Percentiles rank a stretch among this genome's conserved stretches.
Evolutionary conservation across 2,329 filamentous ascomycete genomes (phyloP).

Genomic region (Corinectria fuckeliana): DNA sequence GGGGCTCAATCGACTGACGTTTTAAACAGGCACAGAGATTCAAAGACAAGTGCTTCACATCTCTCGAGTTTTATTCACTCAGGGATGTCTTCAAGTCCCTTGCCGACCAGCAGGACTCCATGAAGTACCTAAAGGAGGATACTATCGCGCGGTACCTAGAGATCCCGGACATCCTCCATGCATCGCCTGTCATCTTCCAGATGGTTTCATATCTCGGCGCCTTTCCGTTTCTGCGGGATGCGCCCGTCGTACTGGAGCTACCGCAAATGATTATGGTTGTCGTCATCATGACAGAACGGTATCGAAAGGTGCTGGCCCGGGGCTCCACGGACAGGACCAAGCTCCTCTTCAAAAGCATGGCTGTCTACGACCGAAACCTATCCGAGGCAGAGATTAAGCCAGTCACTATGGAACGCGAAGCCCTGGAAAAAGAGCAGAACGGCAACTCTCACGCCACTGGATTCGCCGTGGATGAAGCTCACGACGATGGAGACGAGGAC

Average conservation of each 20-base stretch:
- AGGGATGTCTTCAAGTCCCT: slow-evolving; percentile 75
- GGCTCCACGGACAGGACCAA: slow-evolving; percentile 65
- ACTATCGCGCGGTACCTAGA: slow-evolving; percentile 76
- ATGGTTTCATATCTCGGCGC: slow-evolving; percentile 75
- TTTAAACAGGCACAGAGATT: slow-evolving; percentile 63
- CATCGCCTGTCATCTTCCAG: slow-evolving; percentile 73
- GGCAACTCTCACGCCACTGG: slow-evolving; percentile 42
- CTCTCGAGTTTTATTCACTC: slow-evolving; percentile 75
- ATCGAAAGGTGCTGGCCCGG: slow-evolving; percentile 66
- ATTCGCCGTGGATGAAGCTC: slow-evolving; percentile 55
- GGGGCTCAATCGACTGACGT: slow-evolving; percentile 15
- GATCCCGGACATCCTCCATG: slow-evolving; percentile 72
- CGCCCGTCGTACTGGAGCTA: slow-evolving; percentile 72
- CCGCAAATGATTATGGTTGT: slow-evolving; percentile 76
- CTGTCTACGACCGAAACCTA: slow-evolving; percentile 70
- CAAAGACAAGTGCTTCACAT: slow-evolving; percentile 72
- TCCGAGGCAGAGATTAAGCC: slow-evolving; percentile 36
- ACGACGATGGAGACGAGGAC: slow-evolving; percentile 52
- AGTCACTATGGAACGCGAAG: neutral
- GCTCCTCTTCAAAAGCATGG: slow-evolving; percentile 73
- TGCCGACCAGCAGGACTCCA: slow-evolving; percentile 66
- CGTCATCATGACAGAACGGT: slow-evolving; percentile 74
- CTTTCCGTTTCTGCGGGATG: slow-evolving; percentile 75
- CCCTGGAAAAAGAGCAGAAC: slow-evolving; percentile 5
- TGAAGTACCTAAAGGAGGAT: slow-evolving; percentile 71